Base-by-base conservation (phyloP, 495 filamentous ascomycete genomes). In the Cercophora sp. region DNA sequence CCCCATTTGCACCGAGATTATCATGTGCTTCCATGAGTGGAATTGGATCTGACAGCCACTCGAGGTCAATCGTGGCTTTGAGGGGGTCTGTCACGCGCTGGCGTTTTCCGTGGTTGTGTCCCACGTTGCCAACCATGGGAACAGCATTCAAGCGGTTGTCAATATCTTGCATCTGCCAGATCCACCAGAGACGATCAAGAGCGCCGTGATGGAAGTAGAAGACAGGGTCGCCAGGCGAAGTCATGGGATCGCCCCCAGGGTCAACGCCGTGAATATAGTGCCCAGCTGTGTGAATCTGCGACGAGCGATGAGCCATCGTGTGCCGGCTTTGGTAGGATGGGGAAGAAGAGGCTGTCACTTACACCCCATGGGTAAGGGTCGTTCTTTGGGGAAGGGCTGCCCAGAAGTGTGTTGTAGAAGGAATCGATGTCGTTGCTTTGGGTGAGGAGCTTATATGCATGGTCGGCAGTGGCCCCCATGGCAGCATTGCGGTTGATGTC, bases 161-260 rank as follows among this genome's bases (percentile, higher is more conserved):
- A 20, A 67, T 55, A 54, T 86, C 75, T 51, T 77, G 59, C 42
- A 72, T 77, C 67, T 88, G 84, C 85, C 86, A 88, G 15, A 81
- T 80, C 77, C 81, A 84, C 73, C 77, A 88, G 3, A 80, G 41
- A 3, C 81, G 79, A 61, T 87, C 85, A 35, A 88, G 70, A 73
- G 78, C 76, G 15, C 66, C 75, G 63, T 87, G 85, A 64, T 88
- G 85, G 20, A 83, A 71, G 62, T 70, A 87, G 69, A 88, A 88
- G n/a, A 68, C 75, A 2, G 85, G 84, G 46, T 88, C 85, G 15
- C 81, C 80, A 5, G 83, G 79, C 5, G 75, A 80, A 8, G 66
- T 70, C 49, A 69, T 83, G 26, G 80, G 58, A 65, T 85, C 84
- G 10, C 55, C 50, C 1, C 75, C 77, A 0, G 79, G 63, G 76